These are phyloP conservation scores for Maudiozyma humilis DNA, from an alignment of 1,139 yeast genomes.

Conservation along the genomic window DNA sequence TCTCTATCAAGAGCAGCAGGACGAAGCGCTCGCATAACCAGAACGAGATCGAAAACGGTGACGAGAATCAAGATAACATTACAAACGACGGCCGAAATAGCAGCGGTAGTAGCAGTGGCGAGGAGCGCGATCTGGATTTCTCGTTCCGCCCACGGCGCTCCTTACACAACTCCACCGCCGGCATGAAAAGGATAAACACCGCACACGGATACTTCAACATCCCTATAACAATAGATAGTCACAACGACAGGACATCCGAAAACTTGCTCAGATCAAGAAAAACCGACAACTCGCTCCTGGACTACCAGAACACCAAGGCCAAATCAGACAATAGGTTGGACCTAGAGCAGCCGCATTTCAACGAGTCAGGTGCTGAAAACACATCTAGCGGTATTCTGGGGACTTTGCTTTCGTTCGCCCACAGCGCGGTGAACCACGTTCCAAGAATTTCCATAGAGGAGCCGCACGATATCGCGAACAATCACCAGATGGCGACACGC, in stretches of 20 bases:
- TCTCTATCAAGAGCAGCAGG: conserved; percentile 15
- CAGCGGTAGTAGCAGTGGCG: not conserved
- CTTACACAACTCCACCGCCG: conserved; percentile 20
- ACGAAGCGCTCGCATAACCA: conserved; percentile 3
- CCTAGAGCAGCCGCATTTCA: not conserved
- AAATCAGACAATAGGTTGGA: conserved; percentile 2
- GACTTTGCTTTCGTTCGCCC: conserved; percentile 20
- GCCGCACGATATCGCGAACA: conserved; percentile 5
- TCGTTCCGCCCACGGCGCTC: conserved; percentile 17
- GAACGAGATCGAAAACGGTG: not conserved
- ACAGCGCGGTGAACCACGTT: conserved; percentile 19
- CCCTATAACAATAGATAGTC: conserved; percentile 15
- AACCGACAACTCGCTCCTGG: not conserved
- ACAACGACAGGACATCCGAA: conserved; percentile 6
- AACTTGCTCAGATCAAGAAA: not conserved
- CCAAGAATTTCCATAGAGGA: conserved; percentile 17
- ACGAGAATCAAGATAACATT: not conserved
- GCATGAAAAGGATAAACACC: conserved; percentile 15
- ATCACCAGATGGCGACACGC: not conserved
- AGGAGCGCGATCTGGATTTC: conserved; percentile 9
- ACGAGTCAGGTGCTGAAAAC: conserved; percentile 5
- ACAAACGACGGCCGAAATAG: too few species aligned
- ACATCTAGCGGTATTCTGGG: conserved; percentile 13
- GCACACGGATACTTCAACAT: conserved; percentile 16
- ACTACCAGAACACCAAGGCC: conserved; percentile 1